Evolutionary conservation across 208 protist genomes (phyloP), one percentile per base, ranked within the genome.

Genomic region (Leptomonas pyrrhocoris): DNA sequence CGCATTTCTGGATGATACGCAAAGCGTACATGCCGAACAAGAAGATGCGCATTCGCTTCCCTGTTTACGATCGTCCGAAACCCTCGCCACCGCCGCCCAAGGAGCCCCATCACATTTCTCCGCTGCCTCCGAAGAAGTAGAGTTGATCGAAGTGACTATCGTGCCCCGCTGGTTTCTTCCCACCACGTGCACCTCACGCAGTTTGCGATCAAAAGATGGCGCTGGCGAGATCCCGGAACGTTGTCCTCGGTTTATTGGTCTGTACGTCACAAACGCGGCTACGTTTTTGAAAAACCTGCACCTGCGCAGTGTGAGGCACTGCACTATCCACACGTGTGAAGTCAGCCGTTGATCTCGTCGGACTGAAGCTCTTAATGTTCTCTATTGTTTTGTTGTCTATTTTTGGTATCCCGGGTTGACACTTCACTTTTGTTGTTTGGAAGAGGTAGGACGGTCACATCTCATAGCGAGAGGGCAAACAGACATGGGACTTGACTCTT

Each of bases 11-110:
- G 85, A 86, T 88, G 80, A 19, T 95, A 0, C 67, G 73, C 15
- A 90, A 89, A 64, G 86, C 85, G 9, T 95, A 93, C 79, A 67
- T 86, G 71, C 90, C 87, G 2, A 92, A 90, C 70, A 91, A 87
- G 48, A 91, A 80, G 72, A 90, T 95, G 77, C 80, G 85, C 28
- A 65, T 95, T 28, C 75, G 87, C 23, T 92, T 92, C 43, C 90
- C 90, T 2, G 61, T 77, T 38, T 81, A 89, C 60, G 64, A 88
- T 28, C 88, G 77, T 53, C 77, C 83, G 11, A 68, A 61, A 38
- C 79, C 90, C 18, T 80, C 85, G 21, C 85, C 83, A 28, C 73
- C 81, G 36, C 63, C 84, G 6, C 84, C 81, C 23, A 68, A 80
- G 51, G 64, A 74, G 19, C 76, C 79, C 16, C 74, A 75, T 7